Evolutionary conservation across 1,139 yeast species (phyloP), one percentile per base, ranked within the genome.

Genomic region (Ashbya aceris): DNA sequence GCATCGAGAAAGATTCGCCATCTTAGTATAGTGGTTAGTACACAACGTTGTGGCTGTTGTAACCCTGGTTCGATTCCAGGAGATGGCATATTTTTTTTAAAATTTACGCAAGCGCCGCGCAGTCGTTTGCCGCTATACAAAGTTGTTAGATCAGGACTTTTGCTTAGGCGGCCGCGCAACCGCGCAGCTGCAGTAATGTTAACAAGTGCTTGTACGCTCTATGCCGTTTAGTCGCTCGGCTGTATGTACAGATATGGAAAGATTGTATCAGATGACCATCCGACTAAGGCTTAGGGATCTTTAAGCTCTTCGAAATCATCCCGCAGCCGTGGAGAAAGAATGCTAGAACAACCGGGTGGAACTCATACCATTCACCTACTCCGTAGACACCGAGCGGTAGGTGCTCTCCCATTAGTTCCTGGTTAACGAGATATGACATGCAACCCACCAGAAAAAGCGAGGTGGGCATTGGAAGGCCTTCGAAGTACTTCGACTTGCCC

Each of bases 381-480:
- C 79, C 73, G 36, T 68, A 46, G 14, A 72, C 51, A 2, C 96
- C 95, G 23, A 79, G 75, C 3, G 95, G 94, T 46, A 91, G 66
- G 11, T 63, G 60, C 3, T 59, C 63, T 26, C 54, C 51, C 31
- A 66, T 66, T 59, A 63, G 62, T 41, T 71, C 74, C 45, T 71
- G 68, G 49, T 70, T 70, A 23, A 79, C 83, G 47, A 79, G 71
- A 46, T 65, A 67, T 23, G 87, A 85, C 85, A 89, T 80, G 40
- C 77, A 59, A 2, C 68, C 70, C 23, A 91, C 95, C 62, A 91
- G 73, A 40, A 74, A 67, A 52, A 91, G 70, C 39, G 94, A 82
- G 4, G 94, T 79, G 44, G 98, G 98, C 54, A 91, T 86, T 11
- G 98, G 98, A 40, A 91, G 76, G 8, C 98, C 98, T 68, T 91